Base-by-base conservation (phyloP, 768 basidiomycete species). In the Piloderma croceum region DNA sequence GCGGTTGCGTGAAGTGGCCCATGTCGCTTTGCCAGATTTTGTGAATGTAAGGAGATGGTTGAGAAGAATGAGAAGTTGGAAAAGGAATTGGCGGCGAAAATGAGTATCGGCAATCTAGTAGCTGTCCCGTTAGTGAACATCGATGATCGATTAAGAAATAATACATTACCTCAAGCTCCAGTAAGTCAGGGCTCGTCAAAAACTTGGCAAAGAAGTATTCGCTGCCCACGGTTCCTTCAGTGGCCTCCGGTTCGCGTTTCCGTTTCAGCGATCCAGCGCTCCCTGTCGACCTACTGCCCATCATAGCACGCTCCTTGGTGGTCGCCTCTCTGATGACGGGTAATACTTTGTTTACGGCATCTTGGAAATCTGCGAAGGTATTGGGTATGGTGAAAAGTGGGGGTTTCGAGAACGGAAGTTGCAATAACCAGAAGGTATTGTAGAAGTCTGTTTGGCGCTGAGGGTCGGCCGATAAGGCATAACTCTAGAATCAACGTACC, bases 191-290 rank as follows among this genome's bases (percentile, higher is more conserved):
- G 46, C 80, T 90, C 1, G 91, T 94, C 39, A 96, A 65, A 62
- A 90, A 93, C 61, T 93, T 96, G 25, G 91, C 88, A 53, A 92
- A 93, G 64, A 93, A 94, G 56, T 91, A 92, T 45, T 91, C 83
- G 36, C 68, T 76, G 4, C 44, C 58, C 15, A 66, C 63, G 40
- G 69, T 69, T 12, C 62, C 65, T 52, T 79, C 81, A 37, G 76
- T 72, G n/a, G 59, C 52, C 24, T 77, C 77, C 7, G 60, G 57
- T 15, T 83, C 85, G 18, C 82, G 77, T 62, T 82, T 85, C 42
- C 82, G 71, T 60, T 86, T 90, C 42, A 74, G 56, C 1, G 63
- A 62, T 32, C 61, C 52, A 42, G 64, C 59, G 11, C 64, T 63
- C 2, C 60, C 46, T 0, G 63, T 68, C 4, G 65, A 62, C 43